These are phyloP conservation scores for Biscutella laevigata DNA, from an alignment of 441 rosid species.

Conservation along the genomic window DNA sequence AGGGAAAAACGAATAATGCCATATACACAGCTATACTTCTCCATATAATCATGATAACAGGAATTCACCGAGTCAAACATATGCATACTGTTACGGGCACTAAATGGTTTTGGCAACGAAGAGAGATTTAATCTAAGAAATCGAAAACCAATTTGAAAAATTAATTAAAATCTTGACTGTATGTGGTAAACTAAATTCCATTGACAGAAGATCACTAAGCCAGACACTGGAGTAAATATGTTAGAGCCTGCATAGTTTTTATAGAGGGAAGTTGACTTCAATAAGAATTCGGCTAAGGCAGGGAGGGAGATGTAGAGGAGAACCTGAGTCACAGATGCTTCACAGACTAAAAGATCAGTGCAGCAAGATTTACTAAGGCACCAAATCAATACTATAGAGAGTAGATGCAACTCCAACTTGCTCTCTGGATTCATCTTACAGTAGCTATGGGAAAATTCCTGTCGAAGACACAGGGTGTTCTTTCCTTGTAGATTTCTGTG, in stretches of 20 bases:
- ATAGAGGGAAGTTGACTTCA: neutral
- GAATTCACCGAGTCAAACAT: neutral
- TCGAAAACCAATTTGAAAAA: neutral
- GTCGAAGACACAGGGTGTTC: constrained; percentile 20
- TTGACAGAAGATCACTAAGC: neutral
- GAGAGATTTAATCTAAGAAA: neutral
- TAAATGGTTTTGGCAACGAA: neutral
- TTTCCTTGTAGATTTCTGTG: constrained; percentile 11
- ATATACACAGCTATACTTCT: neutral
- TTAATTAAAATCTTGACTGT: neutral
- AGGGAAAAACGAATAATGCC: neutral
- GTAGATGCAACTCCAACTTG: constrained; percentile 68
- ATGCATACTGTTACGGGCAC: neutral
- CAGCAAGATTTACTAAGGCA: constrained; percentile 46
- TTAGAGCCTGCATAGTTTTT: neutral
- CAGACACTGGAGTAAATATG: neutral
- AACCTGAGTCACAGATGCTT: constrained; percentile 53
- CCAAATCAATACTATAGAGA: constrained; percentile 51
- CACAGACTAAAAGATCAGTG: constrained; percentile 47
- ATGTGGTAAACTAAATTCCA: neutral
- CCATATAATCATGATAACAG: neutral
- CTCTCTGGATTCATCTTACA: constrained; percentile 44
- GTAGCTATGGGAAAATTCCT: constrained; percentile 64
- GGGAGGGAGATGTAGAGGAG: constrained; percentile 20
- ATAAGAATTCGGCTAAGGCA: neutral